These are phyloP conservation scores for Vaccinium darrowii DNA, from an alignment of 148 eudicot species.

Conservation along the genomic window DNA sequence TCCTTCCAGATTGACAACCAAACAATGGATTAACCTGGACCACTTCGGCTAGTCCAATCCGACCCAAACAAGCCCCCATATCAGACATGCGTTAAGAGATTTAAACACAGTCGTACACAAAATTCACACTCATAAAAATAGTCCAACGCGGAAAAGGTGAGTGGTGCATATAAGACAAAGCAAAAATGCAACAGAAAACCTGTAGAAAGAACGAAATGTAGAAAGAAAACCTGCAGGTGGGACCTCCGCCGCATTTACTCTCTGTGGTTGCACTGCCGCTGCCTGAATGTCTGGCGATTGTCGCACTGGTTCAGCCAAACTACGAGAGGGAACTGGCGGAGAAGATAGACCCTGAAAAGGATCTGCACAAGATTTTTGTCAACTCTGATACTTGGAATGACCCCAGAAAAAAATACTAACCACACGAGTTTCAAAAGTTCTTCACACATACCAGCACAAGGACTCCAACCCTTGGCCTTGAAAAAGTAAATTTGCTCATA, in stretches of 20 bases:
- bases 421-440: neutral
- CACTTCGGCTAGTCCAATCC: neutral
- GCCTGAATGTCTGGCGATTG: slow-evolving; percentile 28
- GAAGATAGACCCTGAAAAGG: slow-evolving; percentile 33
- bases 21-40: neutral
- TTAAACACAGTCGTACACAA: neutral
- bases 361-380: slow-evolving; percentile 35
- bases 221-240: slow-evolving; percentile 47
- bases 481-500: slow-evolving; percentile 82
- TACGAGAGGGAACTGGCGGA: slow-evolving; percentile 37
- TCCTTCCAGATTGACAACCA: neutral
- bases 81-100: neutral
- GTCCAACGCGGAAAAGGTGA: neutral
- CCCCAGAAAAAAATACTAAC: slow-evolving; percentile 1
- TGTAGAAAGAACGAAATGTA: neutral
- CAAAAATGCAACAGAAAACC: neutral
- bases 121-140: neutral
- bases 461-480: slow-evolving; percentile 56
- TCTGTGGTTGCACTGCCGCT: slow-evolving; percentile 31
- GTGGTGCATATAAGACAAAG: neutral
- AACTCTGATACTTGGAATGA: neutral
- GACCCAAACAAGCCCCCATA: neutral
- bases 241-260: slow-evolving; percentile 24
- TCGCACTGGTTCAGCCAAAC: slow-evolving; percentile 21
- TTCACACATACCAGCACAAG: slow-evolving; percentile 42